Evolutionary conservation across 2,329 filamentous ascomycete genomes (phyloP).

Genomic region (Pseudocercospora eumusae): DNA sequence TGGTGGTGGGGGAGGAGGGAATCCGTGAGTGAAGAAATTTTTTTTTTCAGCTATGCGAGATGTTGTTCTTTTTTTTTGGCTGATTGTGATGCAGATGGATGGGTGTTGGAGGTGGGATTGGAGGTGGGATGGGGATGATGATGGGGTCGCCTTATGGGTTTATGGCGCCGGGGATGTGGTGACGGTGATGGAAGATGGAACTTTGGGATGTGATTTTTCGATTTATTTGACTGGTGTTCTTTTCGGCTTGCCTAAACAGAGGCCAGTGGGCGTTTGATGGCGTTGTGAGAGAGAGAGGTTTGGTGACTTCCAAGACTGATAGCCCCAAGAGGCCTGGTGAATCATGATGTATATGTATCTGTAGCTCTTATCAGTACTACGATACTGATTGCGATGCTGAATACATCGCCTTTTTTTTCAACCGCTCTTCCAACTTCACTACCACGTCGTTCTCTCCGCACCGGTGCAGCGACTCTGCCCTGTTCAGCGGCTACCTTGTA

Average conservation of each 20-base stretch:
- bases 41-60: not conserved
- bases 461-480: not conserved
- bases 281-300: not conserved
- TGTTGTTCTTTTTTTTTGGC: too few relatives aligned
- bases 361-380: slow-evolving; percentile 5
- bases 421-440: not conserved
- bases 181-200: not conserved
- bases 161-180: slow-evolving; percentile 7
- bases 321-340: not conserved
- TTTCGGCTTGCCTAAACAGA: slow-evolving; percentile 7
- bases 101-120: slow-evolving; percentile 6
- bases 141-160: slow-evolving; percentile 10
- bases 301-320: not conserved
- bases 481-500: too few relatives aligned
- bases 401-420: not conserved
- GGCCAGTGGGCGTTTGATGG: not conserved
- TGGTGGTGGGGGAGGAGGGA: not conserved
- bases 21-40: not conserved
- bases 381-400: slow-evolving; percentile 6
- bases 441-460: not conserved
- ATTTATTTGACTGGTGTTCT: not conserved
- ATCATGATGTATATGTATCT: slow-evolving; percentile 9
- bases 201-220: not conserved
- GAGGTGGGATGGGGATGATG: slow-evolving; percentile 5
- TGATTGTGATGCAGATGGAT: not conserved